Percentiles rank a stretch among this genome's conserved stretches.
phyloP scores from a whole-genome alignment of 208 protist species.

The Zelonia costaricensis region DNA sequence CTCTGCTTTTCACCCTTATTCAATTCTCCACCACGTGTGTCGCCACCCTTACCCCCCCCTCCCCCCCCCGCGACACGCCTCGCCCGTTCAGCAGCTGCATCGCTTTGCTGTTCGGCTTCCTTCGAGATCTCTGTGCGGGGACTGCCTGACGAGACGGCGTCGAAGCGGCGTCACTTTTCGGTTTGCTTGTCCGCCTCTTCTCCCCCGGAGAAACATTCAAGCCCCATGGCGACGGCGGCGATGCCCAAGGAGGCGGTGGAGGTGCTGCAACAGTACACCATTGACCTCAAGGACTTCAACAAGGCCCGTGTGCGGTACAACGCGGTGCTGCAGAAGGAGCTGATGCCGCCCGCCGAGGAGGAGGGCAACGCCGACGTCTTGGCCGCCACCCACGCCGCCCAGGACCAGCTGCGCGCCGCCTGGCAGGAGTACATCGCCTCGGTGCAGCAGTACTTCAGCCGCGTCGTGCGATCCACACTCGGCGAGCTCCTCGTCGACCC shows the following conservation, averaged over 20 bases:
- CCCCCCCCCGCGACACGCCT: too few relatives aligned
- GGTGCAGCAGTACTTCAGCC: conserved; percentile 46
- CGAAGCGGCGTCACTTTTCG: too few relatives aligned
- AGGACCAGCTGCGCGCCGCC: conserved; percentile 39
- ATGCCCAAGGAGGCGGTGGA: conserved; percentile 52
- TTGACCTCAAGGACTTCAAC: conserved; percentile 80
- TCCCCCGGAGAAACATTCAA: too few relatives aligned
- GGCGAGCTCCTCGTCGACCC: conserved; percentile 23
- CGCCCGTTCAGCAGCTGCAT: too few relatives aligned
- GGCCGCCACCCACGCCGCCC: conserved; percentile 29
- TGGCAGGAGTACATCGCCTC: conserved; percentile 62
- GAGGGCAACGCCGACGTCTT: conserved; percentile 33
- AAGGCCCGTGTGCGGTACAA: conserved; percentile 66
- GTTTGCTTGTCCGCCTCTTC: too few relatives aligned
- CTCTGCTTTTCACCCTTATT: too few relatives aligned
- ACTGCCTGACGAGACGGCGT: too few relatives aligned
- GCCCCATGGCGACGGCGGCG: conserved; percentile 49
- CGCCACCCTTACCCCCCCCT: too few relatives aligned
- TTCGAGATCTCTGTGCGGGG: too few relatives aligned
- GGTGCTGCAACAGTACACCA: conserved; percentile 64
- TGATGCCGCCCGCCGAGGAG: conserved; percentile 27
- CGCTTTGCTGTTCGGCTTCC: too few relatives aligned
- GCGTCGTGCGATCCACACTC: conserved; percentile 21
- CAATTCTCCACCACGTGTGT: too few relatives aligned
- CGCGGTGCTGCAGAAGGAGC: conserved; percentile 39